Evolutionary conservation across 192 early-diverging fungal species (phyloP), one percentile per base, ranked within the genome.

Genomic region (Backusella luteola): DNA sequence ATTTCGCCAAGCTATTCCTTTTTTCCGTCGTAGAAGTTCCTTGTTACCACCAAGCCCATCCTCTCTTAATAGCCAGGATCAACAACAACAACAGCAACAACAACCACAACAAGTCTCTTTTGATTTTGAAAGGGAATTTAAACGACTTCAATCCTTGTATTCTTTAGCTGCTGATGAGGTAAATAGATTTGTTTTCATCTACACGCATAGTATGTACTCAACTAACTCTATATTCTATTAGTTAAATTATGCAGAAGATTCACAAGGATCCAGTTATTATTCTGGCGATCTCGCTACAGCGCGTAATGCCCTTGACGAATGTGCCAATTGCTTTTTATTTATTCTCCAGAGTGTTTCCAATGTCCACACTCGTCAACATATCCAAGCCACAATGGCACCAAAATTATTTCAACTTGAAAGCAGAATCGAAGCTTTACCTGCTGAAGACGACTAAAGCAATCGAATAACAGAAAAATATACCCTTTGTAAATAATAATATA

Each of bases 231-330:
- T 68, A 7, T 34, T 26, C 7, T 69, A 9, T 2, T 69, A 71
- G 69, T 8, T 71, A n/a, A 71, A 46, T 32, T 74, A 74, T 44
- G 73, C 73, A 42, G 59, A 66, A 23, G 73, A 74, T 74, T 74
- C 73, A 12, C 59, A 44, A 29, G 73, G 73, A 42, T 74, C 73
- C 23, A 19, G 34, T 32, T 74, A 74, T 66, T 74, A 74, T 29
- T 38, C 53, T 39, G 73, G 73, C n/a, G 73, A 74, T 74, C 35
- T 74, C 12, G 39, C 26, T 17, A 38, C 73, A 9, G 73, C 73
- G 6, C 32, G 38, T 32, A 38, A 74, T 42, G 73, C 73, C 34
- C 17, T 74, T 41, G 73, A 74, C 44, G 38, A 66, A 32, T 74
- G 73, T 23, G 36, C 36, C n/a, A 66, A 74, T 32, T 34, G 21